Evolutionary conservation across 208 protist species (phyloP).

Genomic region (Wallacemonas sp.): DNA sequence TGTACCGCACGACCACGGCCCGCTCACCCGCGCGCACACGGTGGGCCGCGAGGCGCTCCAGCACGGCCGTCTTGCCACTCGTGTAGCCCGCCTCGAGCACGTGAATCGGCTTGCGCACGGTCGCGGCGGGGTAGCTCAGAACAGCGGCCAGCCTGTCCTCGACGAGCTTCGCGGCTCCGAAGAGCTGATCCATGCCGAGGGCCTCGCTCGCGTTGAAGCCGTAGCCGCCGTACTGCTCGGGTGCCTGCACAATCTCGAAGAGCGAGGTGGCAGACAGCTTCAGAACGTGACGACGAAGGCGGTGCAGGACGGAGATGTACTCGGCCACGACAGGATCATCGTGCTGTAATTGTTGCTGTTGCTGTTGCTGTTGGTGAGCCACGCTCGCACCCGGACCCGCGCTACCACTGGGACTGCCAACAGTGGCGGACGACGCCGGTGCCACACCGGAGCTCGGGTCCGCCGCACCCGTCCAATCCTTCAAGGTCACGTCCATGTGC

Average conservation of each 20-base stretch:
- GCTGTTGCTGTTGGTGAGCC: background rate
- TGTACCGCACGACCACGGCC: conserved; percentile 77
- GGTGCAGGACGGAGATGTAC: conserved; percentile 77
- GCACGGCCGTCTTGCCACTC: conserved; percentile 75
- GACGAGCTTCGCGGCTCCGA: conserved; percentile 75
- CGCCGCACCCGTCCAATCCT: conserved; percentile 62
- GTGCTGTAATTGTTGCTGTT: background rate
- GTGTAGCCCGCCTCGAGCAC: conserved; percentile 72
- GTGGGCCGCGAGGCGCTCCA: conserved; percentile 61
- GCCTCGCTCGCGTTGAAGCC: conserved; percentile 66
- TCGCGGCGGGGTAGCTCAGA: conserved; percentile 54
- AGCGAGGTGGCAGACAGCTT: conserved; percentile 61
- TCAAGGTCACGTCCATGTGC: conserved; percentile 58
- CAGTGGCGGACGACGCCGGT: too few species aligned
- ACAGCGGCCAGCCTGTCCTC: conserved; percentile 72
- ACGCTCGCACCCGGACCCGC: too few species aligned
- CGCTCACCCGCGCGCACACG: conserved; percentile 35
- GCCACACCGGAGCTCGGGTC: conserved; percentile 15
- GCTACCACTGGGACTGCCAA: too few species aligned
- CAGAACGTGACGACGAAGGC: conserved; percentile 52
- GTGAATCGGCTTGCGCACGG: conserved; percentile 67
- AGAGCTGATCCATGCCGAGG: conserved; percentile 72
- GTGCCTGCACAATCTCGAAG: conserved; percentile 49
- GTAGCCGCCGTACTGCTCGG: conserved; percentile 49
- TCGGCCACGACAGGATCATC: conserved; percentile 64